Conservation (phyloP, 306 rosid genomes). For the Ormosia emarginata region DNA sequence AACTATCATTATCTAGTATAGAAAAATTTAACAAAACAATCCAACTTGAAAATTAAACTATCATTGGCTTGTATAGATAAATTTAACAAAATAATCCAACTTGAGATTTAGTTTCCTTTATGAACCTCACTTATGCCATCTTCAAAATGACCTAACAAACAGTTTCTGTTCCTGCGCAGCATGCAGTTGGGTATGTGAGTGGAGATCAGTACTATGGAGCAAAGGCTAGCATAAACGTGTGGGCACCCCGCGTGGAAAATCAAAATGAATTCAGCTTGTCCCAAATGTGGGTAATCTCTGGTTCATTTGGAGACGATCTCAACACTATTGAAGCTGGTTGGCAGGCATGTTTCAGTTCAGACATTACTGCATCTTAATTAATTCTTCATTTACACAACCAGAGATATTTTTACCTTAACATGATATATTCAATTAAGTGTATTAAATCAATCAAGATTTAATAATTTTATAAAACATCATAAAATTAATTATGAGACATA, state of each 20-base stretch:
- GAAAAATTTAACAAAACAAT: background rate
- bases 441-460: too few relatives aligned
- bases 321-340: conserved; percentile 99
- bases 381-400: background rate
- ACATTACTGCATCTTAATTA: conserved; percentile 23
- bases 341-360: conserved; percentile 58
- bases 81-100: background rate
- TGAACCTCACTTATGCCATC: background rate
- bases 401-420: too few relatives aligned
- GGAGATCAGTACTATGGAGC: conserved; percentile 92
- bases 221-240: conserved; percentile 92
- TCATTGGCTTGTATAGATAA: background rate
- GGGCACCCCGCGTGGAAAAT: conserved; percentile 83
- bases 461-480: too few relatives aligned
- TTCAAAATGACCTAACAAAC: background rate
- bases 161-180: conserved; percentile 41
- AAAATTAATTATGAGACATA: too few relatives aligned
- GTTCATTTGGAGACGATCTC: conserved; percentile 91
- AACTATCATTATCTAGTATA: conserved; percentile 17
- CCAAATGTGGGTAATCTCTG: conserved; percentile 98
- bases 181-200: conserved; percentile 96
- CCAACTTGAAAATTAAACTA: background rate
- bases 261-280: conserved; percentile 96
- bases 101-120: background rate
- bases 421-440: too few relatives aligned